phyloP scores from a whole-genome alignment of 805 yeast genomes.

The Starmerella potacharoeniae region DNA sequence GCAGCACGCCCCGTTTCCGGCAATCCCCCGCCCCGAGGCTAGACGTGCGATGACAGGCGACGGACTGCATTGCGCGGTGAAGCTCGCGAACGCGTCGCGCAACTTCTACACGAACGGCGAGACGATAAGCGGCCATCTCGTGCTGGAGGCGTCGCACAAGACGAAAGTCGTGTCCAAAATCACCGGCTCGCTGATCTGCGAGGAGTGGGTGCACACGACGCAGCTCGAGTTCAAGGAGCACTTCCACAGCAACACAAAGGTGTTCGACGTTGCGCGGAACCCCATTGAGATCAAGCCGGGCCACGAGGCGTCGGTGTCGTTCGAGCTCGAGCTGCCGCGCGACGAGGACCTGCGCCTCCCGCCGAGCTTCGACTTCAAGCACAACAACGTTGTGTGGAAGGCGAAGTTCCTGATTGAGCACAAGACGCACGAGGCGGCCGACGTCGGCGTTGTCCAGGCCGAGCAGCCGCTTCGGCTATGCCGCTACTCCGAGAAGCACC shows the following conservation, averaged over 20 bases:
- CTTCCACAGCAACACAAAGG: neutral
- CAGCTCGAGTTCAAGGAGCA: conserved; percentile 14
- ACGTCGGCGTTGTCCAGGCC: neutral
- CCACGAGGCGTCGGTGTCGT: neutral
- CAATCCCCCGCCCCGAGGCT: too few relatives aligned
- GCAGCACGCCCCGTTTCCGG: too few relatives aligned
- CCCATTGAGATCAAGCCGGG: neutral
- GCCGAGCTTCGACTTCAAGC: conserved; percentile 10
- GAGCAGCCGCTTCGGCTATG: conserved; percentile 6
- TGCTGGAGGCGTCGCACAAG: neutral
- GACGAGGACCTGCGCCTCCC: conserved; percentile 3
- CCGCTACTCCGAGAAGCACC: neutral
- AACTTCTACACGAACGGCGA: conserved; percentile 8
- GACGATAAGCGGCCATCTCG: conserved; percentile 1
- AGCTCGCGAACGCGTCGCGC: neutral
- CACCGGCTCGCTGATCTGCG: conserved; percentile 8
- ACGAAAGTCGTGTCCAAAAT: neutral
- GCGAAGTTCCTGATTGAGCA: conserved; percentile 4
- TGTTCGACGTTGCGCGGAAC: neutral
- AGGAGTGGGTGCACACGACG: conserved; percentile 15
- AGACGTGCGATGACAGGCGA: neutral
- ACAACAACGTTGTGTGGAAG: conserved; percentile 10
- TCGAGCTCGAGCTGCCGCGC: conserved; percentile 4
- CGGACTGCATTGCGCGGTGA: neutral
- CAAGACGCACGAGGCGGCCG: neutral